These are phyloP conservation scores for Bathelium albidoporum DNA, from an alignment of 495 filamentous ascomycete genomes.

Conservation along the genomic window DNA sequence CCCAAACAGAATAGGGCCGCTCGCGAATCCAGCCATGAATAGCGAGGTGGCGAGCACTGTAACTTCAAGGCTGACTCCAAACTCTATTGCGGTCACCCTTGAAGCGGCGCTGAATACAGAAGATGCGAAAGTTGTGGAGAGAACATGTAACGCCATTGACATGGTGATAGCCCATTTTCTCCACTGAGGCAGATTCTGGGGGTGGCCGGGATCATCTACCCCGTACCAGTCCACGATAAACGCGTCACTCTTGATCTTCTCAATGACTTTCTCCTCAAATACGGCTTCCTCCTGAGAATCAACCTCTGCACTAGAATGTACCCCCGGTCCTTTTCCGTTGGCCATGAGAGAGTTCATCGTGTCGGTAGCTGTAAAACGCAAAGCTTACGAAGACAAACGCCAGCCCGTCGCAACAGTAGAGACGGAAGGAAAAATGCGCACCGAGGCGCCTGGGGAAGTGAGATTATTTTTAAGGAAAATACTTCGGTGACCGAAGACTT, in stretches of 20 bases:
- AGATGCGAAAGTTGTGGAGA: constrained; percentile 50
- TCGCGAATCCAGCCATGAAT: constrained; percentile 35
- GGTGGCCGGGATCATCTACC: constrained; percentile 20
- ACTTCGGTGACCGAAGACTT: no score
- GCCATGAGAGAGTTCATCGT: not conserved
- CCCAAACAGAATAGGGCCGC: constrained; percentile 11
- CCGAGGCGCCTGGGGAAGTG: no score
- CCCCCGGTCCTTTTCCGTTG: not conserved
- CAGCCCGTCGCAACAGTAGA: no score
- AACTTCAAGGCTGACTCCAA: constrained; percentile 39
- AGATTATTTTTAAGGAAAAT: no score
- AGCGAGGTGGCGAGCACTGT: constrained; percentile 41
- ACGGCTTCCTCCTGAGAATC: not conserved
- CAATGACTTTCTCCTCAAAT: constrained; percentile 1
- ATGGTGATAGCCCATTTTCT: constrained; percentile 23
- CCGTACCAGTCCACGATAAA: constrained; percentile 7
- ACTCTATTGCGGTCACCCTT: constrained; percentile 35
- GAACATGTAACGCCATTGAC: constrained; percentile 42
- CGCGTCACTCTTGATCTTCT: not conserved
- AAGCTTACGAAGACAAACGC: no score
- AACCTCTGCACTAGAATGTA: not conserved
- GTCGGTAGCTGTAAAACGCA: no score
- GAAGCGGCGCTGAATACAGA: constrained; percentile 48
- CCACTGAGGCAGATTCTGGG: constrained; percentile 20
- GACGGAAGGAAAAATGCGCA: no score